phyloP scores from a whole-genome alignment of 1,284 basidiomycete species.

The Leccinum griseonigrum region DNA sequence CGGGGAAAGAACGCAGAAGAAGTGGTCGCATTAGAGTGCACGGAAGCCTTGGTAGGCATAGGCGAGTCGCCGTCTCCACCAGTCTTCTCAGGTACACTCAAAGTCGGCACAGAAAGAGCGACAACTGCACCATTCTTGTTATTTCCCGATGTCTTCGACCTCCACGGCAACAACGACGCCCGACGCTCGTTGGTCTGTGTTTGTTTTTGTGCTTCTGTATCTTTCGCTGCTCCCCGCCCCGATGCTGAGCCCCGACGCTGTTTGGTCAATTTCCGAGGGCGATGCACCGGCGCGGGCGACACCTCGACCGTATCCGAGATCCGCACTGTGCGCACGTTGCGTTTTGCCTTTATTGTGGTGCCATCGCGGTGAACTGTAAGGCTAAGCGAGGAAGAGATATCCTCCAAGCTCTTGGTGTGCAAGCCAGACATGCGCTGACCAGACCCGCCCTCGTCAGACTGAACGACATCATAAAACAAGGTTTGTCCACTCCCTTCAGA shows the following conservation, averaged over 20 bases:
- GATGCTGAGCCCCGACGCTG: constrained; percentile 7
- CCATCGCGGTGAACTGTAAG: constrained; percentile 10
- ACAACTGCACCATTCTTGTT: not conserved
- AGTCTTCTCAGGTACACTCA: not conserved
- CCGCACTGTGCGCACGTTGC: constrained; percentile 24
- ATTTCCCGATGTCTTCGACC: constrained; percentile 11
- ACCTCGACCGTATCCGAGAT: constrained; percentile 28
- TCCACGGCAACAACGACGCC: constrained; percentile 24
- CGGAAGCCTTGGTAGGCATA: not conserved
- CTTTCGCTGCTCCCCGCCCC: not conserved
- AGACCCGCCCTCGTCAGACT: constrained; percentile 7
- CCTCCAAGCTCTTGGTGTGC: constrained; percentile 28
- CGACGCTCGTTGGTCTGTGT: constrained; percentile 14
- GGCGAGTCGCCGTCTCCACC: not conserved
- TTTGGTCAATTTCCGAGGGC: constrained; percentile 28
- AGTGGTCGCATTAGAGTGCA: not conserved
- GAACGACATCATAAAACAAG: constrained; percentile 23
- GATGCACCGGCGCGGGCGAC: constrained; percentile 13
- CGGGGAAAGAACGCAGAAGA: not conserved
- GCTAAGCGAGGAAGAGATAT: constrained; percentile 19
- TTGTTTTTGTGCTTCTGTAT: not conserved
- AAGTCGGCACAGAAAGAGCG: not conserved
- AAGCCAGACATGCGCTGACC: not conserved
- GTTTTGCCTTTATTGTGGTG: constrained; percentile 8
- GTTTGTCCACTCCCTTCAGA: constrained; percentile 30